Percentiles rank a stretch among this genome's conserved stretches.
Evolutionary conservation across 371 early-diverging fungal species (phyloP).

Genomic region (Mortierella sp.): DNA sequence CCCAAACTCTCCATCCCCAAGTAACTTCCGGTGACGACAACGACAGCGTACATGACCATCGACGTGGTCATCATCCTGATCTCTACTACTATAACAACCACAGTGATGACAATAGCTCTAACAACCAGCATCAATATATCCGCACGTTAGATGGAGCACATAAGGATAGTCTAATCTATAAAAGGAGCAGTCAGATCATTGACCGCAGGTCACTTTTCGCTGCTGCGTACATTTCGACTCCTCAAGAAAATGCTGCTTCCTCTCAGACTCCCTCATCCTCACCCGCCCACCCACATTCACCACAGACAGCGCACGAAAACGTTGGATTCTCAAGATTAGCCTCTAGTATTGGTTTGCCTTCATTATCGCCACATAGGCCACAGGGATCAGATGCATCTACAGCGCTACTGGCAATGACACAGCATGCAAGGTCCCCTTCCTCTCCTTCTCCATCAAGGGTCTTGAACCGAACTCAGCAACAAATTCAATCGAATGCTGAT

Average conservation of each 20-base stretch:
- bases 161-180: not conserved
- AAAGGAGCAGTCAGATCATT: not conserved
- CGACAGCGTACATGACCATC: not conserved
- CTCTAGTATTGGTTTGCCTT: not conserved
- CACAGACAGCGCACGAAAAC: not conserved
- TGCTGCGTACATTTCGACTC: not conserved
- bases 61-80: not conserved
- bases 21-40: not conserved
- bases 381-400: not conserved
- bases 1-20: not conserved
- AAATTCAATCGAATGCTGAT: not conserved
- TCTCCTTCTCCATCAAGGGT: not conserved
- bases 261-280: not conserved
- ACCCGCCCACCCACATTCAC: not conserved
- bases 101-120: not conserved
- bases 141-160: conserved; percentile 2
- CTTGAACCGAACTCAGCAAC: not conserved
- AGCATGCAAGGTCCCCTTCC: not conserved
- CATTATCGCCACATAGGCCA: not conserved
- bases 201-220: not conserved
- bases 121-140: not conserved
- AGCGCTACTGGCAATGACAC: not conserved
- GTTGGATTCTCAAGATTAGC: not conserved
- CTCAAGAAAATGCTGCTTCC: not conserved
- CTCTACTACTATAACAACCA: not conserved